phyloP scores from a whole-genome alignment of 73 alveolate species.

The Tetrahymena elliotti region DNA sequence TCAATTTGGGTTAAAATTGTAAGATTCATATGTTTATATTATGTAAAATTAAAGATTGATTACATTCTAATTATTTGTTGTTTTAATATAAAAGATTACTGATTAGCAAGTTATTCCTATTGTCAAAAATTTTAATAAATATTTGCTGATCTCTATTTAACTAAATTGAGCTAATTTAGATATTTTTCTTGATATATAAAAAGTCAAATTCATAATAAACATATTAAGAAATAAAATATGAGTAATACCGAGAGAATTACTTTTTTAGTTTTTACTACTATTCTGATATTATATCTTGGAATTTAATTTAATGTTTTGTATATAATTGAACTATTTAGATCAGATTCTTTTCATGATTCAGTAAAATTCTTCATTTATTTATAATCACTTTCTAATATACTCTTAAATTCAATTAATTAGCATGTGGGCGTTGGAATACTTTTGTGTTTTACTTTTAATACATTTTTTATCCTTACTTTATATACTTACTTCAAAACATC shows the following conservation, averaged over 20 bases:
- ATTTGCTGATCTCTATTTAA: background rate
- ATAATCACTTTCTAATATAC: background rate
- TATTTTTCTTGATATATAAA: background rate
- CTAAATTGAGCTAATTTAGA: background rate
- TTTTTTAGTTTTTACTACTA: background rate
- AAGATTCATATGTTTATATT: too few relatives aligned
- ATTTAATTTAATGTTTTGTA: background rate
- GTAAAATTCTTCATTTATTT: background rate
- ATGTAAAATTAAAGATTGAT: background rate
- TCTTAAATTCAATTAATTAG: background rate
- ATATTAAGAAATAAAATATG: background rate
- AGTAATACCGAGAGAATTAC: background rate
- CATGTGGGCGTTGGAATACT: background rate
- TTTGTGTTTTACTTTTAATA: background rate
- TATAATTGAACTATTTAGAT: background rate
- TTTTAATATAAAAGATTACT: background rate
- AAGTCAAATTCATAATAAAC: background rate
- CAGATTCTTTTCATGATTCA: background rate
- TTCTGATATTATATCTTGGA: background rate
- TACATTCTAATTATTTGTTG: background rate
- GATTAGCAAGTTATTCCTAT: background rate
- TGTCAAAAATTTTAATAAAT: too few relatives aligned
- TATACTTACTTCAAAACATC: background rate
- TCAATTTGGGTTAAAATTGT: too few relatives aligned
- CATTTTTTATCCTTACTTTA: background rate